Evolutionary conservation across 2,329 filamentous ascomycete genomes (phyloP), one percentile per base, ranked within the genome.

Genomic region (Alternaria triticina): DNA sequence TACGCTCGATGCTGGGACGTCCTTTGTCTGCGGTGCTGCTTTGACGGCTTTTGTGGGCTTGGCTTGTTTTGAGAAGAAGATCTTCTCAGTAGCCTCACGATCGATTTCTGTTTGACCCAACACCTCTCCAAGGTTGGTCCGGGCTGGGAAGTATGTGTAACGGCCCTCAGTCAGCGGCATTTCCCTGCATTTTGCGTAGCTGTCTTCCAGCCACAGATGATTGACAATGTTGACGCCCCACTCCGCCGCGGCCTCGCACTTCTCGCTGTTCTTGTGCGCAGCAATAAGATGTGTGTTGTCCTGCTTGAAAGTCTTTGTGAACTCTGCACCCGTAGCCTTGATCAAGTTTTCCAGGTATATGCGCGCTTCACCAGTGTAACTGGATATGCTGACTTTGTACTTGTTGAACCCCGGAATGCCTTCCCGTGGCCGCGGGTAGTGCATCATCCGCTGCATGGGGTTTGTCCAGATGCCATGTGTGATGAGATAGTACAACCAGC

Each of bases 281-380:
- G 95, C 97, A 73, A 99, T 91, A 1, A 99, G 87, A 81, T 99
- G 96, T 0, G 94, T 98, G 78, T 99, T 98, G 66, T 97, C 94
- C 69, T 91, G 89, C 79, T 93, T 96, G 89, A 99, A 92, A 0
- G 93, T 96, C 82, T 96, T 97, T 28, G 96, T 99, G 76, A 93
- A 98, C 65, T 91, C 90, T 9, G 92, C 95, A 15, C 96, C 96
- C 15, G 91, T 86, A 23, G 94, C 94, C 64, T 85, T 89, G 71
- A 97, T 91, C 40, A 99, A 86, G 70, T 97, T 98, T 79, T 98
- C 94, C 5, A 99, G 86, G 74, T 98, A 99, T 56, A 93, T 89
- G 50, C 96, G 89, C 15, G 96, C 93, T 79, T 99, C 96, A 30
- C 96, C 96, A 49, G 93, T 93, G 77, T 99, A 99, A 79, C 98